Evolutionary conservation across 2,329 filamentous ascomycete species (phyloP).

Genomic region (Trichophyton rubrum): DNA sequence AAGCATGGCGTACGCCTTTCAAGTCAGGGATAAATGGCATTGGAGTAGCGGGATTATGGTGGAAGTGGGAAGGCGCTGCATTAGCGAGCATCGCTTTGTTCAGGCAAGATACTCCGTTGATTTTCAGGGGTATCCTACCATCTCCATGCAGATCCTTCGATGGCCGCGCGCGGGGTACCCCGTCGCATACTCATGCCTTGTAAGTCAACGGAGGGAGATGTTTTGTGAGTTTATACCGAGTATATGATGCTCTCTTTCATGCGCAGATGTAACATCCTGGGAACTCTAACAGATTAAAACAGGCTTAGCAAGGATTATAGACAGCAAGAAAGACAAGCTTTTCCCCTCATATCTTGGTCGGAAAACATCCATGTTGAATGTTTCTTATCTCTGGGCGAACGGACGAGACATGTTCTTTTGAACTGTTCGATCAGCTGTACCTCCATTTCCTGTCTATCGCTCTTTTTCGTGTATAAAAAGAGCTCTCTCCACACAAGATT

Average conservation of each 20-base stretch:
- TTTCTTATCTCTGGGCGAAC: neutral
- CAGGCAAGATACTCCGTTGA: neutral
- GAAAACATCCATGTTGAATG: neutral
- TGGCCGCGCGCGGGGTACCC: neutral
- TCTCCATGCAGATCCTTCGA: neutral
- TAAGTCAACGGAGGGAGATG: neutral
- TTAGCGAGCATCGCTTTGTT: neutral
- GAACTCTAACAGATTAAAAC: neutral
- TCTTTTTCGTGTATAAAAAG: too few species aligned
- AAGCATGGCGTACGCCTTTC: too few species aligned
- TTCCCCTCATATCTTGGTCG: neutral
- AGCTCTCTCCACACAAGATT: too few species aligned
- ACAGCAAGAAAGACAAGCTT: neutral
- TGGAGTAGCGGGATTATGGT: neutral
- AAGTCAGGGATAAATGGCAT: neutral
- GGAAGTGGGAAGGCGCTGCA: neutral
- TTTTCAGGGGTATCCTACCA: neutral
- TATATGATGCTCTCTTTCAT: neutral
- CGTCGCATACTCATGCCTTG: neutral
- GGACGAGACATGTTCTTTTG: neutral
- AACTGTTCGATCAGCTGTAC: too few species aligned
- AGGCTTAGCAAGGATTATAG: neutral
- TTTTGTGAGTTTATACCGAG: too few species aligned
- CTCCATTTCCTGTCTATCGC: too few species aligned
- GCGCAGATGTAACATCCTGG: neutral